Evolutionary conservation across 805 yeast genomes (phyloP), one percentile per base, ranked within the genome.

Genomic region (Candida ulmi): DNA sequence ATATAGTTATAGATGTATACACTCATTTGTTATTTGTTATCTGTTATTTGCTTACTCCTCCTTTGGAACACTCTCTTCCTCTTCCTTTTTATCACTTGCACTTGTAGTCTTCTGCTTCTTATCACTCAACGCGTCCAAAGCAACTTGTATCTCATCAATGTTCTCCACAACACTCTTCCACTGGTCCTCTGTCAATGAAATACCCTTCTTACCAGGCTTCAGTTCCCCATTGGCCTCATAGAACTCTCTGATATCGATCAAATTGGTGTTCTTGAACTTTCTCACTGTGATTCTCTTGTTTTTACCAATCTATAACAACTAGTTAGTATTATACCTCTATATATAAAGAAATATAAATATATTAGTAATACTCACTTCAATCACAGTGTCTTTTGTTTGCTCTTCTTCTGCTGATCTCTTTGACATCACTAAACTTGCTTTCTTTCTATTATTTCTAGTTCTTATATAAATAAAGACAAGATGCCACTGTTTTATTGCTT

Each of bases 201-300:
- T 76, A 0, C 86, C 85, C 61, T 90, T 90, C 54, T 78, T 82
- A 1, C 95, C 95, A 0, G 98, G 98, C 43, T 71, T 71, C 65
- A 72, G 68, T 44, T 78, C 81, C 6, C 82, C 82, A 9, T 66
- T 63, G n/a, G 68, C 76, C 38, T 68, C 69, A 59, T 87, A 90
- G 63, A 69, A 88, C 57, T 90, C 96, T 42, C 98, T 73, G 38
- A 90, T 84, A 52, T 90, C 96, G 12, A 91, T 77, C 47, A 88
- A 63, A 26, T 74, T 74, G 40, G 66, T 64, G 37, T 80, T 79
- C 40, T 83, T 80, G 67, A 78, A 90, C 48, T 73, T 74, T 41
- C 88, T 71, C 15, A 91, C 88, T 0, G 86, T 76, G 25, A 86
- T 83, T 40, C 78, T 74, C 55, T 87, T 88, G 52, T 71, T 79